Conservation (phyloP, 1,139 yeast genomes). For the Tardiomyces blankii region DNA sequence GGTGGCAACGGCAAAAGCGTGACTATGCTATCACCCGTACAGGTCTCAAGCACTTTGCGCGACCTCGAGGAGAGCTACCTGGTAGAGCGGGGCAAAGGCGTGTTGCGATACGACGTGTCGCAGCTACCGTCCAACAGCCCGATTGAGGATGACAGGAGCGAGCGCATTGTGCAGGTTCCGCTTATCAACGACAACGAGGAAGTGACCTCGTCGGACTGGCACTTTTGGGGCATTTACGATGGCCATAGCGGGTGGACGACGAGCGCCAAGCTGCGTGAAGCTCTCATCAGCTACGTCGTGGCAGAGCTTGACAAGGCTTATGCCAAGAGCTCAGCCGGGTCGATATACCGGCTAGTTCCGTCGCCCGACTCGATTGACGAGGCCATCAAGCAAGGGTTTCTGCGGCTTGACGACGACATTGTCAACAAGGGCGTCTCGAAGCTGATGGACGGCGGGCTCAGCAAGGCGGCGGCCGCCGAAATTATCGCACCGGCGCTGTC, state of each 20-base stretch:
- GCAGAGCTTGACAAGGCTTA: constrained; percentile 62
- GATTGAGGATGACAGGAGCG: constrained; percentile 88
- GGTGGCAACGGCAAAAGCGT: constrained; percentile 2
- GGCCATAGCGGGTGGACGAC: constrained; percentile 99
- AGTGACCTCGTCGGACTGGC: constrained; percentile 61
- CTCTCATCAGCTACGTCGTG: constrained; percentile 65
- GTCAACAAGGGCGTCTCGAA: constrained; percentile 65
- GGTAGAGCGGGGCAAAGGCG: constrained; percentile 84
- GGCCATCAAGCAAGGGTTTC: constrained; percentile 74
- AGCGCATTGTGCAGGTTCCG: constrained; percentile 76
- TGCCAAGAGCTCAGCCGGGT: constrained; percentile 14
- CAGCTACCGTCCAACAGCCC: constrained; percentile 90
- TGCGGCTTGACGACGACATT: constrained; percentile 76
- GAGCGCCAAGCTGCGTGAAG: constrained; percentile 69
- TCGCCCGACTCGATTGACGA: constrained; percentile 59
- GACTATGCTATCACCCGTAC: constrained; percentile 47
- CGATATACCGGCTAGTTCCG: constrained; percentile 40
- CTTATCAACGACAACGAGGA: constrained; percentile 24
- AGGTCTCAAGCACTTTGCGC: constrained; percentile 59
- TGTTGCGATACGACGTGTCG: constrained; percentile 77
- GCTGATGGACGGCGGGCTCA: constrained; percentile 50
- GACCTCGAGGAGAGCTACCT: constrained; percentile 69
- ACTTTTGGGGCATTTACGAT: constrained; percentile 91
- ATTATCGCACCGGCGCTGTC: constrained; percentile 85
- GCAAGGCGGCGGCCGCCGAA: constrained; percentile 54